Conservation (phyloP, 1,139 yeast genomes). For the Pichia sp. region DNA sequence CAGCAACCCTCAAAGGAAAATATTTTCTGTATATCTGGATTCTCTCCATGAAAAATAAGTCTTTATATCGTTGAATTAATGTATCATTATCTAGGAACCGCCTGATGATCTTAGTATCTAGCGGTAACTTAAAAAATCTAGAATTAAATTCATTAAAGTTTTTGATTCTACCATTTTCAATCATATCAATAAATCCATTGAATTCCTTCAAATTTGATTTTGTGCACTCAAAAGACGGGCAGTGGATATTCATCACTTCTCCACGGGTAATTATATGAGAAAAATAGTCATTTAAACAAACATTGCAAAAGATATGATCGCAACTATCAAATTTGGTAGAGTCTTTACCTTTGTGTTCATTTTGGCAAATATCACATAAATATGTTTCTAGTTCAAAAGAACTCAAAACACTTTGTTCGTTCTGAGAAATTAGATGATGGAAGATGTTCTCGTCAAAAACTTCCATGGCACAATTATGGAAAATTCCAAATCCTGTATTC, state of each 20-base stretch:
- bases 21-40: too few species aligned
- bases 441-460: slow-evolving; percentile 31
- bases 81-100: slow-evolving; percentile 3
- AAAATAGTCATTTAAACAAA: slow-evolving; percentile 43
- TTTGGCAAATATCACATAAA: too few species aligned
- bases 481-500: too few species aligned
- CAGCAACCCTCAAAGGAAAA: too few species aligned
- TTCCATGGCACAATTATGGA: slow-evolving; percentile 26
- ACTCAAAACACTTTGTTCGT: too few species aligned
- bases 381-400: too few species aligned
- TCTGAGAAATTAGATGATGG: too few species aligned
- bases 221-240: slow-evolving; percentile 49
- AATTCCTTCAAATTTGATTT: slow-evolving; percentile 15
- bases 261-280: slow-evolving; percentile 40
- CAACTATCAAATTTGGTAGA: too few species aligned
- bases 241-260: slow-evolving; percentile 45
- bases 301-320: slow-evolving; percentile 45
- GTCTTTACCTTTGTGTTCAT: too few species aligned
- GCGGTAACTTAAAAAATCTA: slow-evolving; percentile 32
- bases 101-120: slow-evolving; percentile 28
- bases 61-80: slow-evolving; percentile 31
- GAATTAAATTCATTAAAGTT: slow-evolving; percentile 25
- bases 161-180: slow-evolving; percentile 3
- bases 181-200: slow-evolving; percentile 1
- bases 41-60: too few species aligned